These are phyloP conservation scores for Psilocybe mexicana DNA, from an alignment of 1,284 basidiomycete species.

Conservation along the genomic window DNA sequence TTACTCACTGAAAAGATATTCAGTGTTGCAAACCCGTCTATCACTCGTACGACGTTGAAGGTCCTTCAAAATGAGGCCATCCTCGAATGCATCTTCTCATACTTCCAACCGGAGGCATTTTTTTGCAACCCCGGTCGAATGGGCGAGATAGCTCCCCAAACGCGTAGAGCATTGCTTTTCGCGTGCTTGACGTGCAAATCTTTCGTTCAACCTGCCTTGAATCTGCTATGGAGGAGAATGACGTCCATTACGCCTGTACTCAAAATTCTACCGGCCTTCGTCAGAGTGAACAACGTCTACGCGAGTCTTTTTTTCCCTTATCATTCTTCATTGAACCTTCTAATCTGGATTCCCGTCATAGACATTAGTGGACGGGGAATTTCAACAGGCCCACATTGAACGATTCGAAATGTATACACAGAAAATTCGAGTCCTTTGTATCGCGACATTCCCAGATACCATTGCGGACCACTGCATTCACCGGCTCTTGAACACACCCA, in stretches of 20 bases:
- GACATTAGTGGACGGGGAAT: slow-evolving; percentile 5
- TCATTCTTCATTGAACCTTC: not conserved
- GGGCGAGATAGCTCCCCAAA: slow-evolving; percentile 2
- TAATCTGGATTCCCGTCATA: not conserved
- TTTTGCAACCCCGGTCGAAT: slow-evolving; percentile 1
- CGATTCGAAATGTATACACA: slow-evolving; percentile 8
- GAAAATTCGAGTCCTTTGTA: slow-evolving; percentile 7
- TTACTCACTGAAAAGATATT: no score
- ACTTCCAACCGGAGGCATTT: slow-evolving; percentile 11
- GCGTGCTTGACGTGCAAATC: slow-evolving; percentile 23
- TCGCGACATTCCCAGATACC: not conserved
- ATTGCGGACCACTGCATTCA: slow-evolving; percentile 8
- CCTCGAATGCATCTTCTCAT: slow-evolving; percentile 18
- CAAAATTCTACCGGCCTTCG: slow-evolving; percentile 23
- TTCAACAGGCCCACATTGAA: not conserved
- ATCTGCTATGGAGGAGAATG: slow-evolving; percentile 24
- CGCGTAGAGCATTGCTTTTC: slow-evolving; percentile 11
- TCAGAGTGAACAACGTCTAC: slow-evolving; percentile 17
- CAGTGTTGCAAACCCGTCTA: no score
- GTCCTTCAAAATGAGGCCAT: slow-evolving; percentile 11
- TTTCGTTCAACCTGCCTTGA: slow-evolving; percentile 23
- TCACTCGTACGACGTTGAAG: not conserved
- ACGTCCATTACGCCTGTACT: slow-evolving; percentile 22
- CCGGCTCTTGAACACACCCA: slow-evolving; percentile 1
- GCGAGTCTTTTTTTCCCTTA: slow-evolving; percentile 13